Evolutionary conservation across 805 yeast genomes (phyloP).

Genomic region (Sugiyamaella qingdaonensis): DNA sequence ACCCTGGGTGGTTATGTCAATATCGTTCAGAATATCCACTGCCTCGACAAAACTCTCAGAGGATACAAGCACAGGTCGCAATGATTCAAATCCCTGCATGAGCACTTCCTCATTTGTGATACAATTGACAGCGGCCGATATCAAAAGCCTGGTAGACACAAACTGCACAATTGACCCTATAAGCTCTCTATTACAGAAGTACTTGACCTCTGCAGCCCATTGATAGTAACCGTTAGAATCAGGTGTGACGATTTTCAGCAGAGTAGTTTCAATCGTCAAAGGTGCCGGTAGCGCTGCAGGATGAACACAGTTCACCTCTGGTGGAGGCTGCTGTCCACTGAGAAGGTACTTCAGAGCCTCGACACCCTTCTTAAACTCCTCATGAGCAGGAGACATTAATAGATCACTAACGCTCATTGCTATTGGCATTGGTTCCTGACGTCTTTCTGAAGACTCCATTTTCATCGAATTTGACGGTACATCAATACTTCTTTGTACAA

Average conservation of each 20-base stretch:
- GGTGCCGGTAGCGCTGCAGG: slow-evolving; percentile 23
- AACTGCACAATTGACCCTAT: slow-evolving; percentile 18
- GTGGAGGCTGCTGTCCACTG: slow-evolving; percentile 18
- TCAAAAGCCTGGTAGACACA: slow-evolving; percentile 16
- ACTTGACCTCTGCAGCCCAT: slow-evolving; percentile 9
- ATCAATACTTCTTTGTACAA: neutral
- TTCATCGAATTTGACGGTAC: no score
- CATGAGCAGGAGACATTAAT: slow-evolving; percentile 16
- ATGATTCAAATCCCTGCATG: slow-evolving; percentile 9
- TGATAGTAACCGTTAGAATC: neutral
- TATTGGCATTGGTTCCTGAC: neutral
- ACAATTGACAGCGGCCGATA: slow-evolving; percentile 17
- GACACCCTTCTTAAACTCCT: slow-evolving; percentile 18
- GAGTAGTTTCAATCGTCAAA: slow-evolving; percentile 17
- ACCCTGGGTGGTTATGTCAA: neutral
- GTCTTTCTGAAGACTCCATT: neutral
- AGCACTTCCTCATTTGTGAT: slow-evolving; percentile 17
- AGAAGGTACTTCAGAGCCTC: slow-evolving; percentile 17
- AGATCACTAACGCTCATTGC: slow-evolving; percentile 17
- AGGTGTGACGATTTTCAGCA: slow-evolving; percentile 16
- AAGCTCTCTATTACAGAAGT: slow-evolving; percentile 15
- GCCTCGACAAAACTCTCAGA: slow-evolving; percentile 9
- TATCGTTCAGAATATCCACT: slow-evolving; percentile 16
- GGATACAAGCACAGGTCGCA: slow-evolving; percentile 12
- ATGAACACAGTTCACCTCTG: slow-evolving; percentile 11